These are phyloP conservation scores for Pseudonitzschia delicatissima DNA, from an alignment of 108 stramenopile genomes.

Conservation along the genomic window DNA sequence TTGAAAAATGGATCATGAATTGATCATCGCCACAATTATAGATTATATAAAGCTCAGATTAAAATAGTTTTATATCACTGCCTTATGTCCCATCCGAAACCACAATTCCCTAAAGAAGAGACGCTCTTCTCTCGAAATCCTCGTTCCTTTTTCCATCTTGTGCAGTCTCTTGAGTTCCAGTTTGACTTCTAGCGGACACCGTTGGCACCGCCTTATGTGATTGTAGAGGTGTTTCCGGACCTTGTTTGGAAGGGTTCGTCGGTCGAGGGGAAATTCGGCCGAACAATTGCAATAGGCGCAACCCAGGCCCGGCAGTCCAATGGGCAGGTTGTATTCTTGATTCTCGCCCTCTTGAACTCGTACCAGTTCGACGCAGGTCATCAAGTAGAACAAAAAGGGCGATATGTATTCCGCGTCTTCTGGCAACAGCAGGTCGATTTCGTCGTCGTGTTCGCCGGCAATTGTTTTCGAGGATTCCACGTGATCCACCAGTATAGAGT, in stretches of 20 bases:
- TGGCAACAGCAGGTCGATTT: conserved; percentile 14
- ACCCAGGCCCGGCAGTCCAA: conserved; percentile 37
- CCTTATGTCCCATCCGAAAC: conserved; percentile 11
- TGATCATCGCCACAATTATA: background rate
- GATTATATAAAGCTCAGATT: background rate
- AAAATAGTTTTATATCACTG: background rate
- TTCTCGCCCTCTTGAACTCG: conserved; percentile 24
- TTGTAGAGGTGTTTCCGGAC: conserved; percentile 37
- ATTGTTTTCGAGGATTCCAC: background rate
- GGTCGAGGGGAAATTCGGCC: conserved; percentile 41
- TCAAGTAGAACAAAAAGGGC: conserved; percentile 33
- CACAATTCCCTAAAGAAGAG: conserved; percentile 3
- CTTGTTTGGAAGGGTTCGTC: conserved; percentile 38
- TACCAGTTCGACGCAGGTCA: conserved; percentile 32
- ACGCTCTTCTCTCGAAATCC: conserved; percentile 11
- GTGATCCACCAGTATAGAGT: background rate
- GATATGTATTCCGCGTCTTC: conserved; percentile 22
- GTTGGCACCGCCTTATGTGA: conserved; percentile 37
- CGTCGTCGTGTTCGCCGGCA: background rate
- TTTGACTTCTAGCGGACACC: conserved; percentile 34
- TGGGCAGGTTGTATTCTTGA: conserved; percentile 30
- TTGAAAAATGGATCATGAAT: background rate
- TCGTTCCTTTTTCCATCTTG: background rate
- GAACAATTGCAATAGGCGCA: conserved; percentile 38
- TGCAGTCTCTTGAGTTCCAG: conserved; percentile 18